Evolutionary conservation across 768 basidiomycete genomes (phyloP).

Genomic region (Lanmaoa pseudosensibilis): DNA sequence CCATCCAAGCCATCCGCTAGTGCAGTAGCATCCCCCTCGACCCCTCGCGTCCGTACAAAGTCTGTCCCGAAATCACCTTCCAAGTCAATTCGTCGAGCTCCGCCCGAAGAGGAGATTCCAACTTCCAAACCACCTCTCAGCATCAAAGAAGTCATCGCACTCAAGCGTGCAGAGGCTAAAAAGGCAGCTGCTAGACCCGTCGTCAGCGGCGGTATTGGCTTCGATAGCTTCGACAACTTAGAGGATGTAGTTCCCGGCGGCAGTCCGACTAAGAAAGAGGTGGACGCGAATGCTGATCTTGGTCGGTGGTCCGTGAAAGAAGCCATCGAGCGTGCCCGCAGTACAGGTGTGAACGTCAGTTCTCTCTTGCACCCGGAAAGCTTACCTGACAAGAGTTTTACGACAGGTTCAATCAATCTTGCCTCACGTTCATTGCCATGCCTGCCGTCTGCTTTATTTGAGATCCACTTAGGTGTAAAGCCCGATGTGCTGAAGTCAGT

Average conservation of each 20-base stretch:
- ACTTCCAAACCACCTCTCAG: conserved; percentile 42
- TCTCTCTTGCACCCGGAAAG: conserved; percentile 37
- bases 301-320: conserved; percentile 71
- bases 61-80: conserved; percentile 38
- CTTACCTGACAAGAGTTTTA: conserved; percentile 46
- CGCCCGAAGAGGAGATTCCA: conserved; percentile 22
- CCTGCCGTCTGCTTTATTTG: conserved; percentile 75
- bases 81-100: conserved; percentile 27
- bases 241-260: conserved; percentile 48
- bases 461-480: conserved; percentile 74
- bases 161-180: conserved; percentile 76
- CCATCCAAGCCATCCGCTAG: conserved; percentile 32
- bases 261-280: conserved; percentile 36
- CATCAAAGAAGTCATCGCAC: conserved; percentile 76
- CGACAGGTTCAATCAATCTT: conserved; percentile 71
- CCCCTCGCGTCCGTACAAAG: conserved; percentile 38
- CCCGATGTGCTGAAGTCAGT: conserved; percentile 70
- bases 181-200: conserved; percentile 42
- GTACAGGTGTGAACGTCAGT: conserved; percentile 57
- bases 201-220: conserved; percentile 24
- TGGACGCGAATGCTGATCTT: conserved; percentile 45
- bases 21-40: conserved; percentile 23
- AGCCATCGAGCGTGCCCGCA: conserved; percentile 74
- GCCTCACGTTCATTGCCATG: conserved; percentile 71
- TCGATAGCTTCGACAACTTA: conserved; percentile 41